These are phyloP conservation scores for Wickerhamomyces kurtzmanii DNA, from an alignment of 805 yeast genomes.

Conservation along the genomic window DNA sequence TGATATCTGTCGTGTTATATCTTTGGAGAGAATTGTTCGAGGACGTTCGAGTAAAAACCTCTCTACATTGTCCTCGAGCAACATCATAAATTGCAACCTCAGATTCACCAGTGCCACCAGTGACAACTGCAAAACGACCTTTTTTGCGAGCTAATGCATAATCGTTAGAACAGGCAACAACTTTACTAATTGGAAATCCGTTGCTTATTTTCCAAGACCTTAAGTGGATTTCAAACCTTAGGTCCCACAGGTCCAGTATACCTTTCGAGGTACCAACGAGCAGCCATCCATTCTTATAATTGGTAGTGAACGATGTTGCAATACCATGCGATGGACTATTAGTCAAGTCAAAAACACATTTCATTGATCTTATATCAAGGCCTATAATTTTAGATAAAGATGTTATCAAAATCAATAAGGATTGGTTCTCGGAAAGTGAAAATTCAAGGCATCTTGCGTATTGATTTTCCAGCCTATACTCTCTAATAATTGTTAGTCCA, in stretches of 20 bases:
- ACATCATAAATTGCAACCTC: constrained; percentile 72
- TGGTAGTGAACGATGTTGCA: constrained; percentile 49
- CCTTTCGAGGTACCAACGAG: constrained; percentile 72
- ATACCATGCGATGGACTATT: constrained; percentile 61
- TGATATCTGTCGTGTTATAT: constrained; percentile 9
- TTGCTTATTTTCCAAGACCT: constrained; percentile 53
- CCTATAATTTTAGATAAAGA: constrained; percentile 39
- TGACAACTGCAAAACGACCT: constrained; percentile 40
- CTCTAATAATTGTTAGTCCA: constrained; percentile 25
- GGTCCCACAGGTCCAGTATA: constrained; percentile 70
- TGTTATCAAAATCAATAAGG: constrained; percentile 41
- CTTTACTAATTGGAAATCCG: constrained; percentile 36
- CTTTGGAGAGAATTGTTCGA: constrained; percentile 9
- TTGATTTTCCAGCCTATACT: constrained; percentile 27
- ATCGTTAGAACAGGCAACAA: constrained; percentile 33
- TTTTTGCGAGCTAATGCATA: constrained; percentile 22
- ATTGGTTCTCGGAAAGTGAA: constrained; percentile 26
- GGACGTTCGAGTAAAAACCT: constrained; percentile 19
- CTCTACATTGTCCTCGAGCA: constrained; percentile 48
- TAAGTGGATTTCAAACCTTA: constrained; percentile 52
- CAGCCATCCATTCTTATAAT: constrained; percentile 48
- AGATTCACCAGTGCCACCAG: constrained; percentile 56
- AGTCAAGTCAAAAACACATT: constrained; percentile 26
- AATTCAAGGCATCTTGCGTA: constrained; percentile 35
- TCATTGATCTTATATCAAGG: constrained; percentile 53